These are phyloP conservation scores for Rutstroemia sydowiana DNA, from an alignment of 2,329 filamentous ascomycete genomes.

Conservation along the genomic window DNA sequence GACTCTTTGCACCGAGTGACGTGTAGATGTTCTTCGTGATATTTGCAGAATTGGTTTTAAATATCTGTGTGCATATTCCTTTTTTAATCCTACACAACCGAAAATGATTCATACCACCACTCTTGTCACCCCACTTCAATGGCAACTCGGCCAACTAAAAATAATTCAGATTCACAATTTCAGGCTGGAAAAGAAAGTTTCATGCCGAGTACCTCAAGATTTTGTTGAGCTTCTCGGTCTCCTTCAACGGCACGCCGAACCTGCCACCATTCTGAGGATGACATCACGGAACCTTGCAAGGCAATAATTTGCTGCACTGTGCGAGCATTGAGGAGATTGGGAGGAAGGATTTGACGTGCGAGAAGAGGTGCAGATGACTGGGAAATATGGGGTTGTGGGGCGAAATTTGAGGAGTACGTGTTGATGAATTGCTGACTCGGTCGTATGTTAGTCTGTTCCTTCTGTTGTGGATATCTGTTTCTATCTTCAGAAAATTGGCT, in stretches of 20 bases:
- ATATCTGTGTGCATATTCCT: too few species aligned
- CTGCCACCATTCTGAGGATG: neutral
- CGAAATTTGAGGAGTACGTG: too few species aligned
- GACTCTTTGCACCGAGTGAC: too few species aligned
- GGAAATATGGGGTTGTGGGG: too few species aligned
- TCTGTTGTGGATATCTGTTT: too few species aligned
- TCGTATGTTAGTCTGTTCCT: too few species aligned
- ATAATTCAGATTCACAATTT: neutral
- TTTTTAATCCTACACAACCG: too few species aligned
- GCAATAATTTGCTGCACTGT: neutral
- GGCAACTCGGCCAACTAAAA: neutral
- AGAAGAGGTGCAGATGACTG: neutral
- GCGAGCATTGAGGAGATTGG: neutral
- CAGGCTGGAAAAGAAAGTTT: neutral
- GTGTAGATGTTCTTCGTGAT: too few species aligned
- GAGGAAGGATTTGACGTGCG: neutral
- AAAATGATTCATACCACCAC: too few species aligned
- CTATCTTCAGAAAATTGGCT: too few species aligned
- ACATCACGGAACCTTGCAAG: constrained; percentile 1
- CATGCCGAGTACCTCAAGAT: neutral
- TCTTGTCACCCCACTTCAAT: too few species aligned
- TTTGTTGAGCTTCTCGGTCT: neutral
- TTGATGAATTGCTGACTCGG: neutral
- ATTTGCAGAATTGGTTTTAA: too few species aligned
- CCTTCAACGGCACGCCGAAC: neutral